Conservation (phyloP, 768 basidiomycete genomes). For the Coprinopsis marcescibilis region DNA sequence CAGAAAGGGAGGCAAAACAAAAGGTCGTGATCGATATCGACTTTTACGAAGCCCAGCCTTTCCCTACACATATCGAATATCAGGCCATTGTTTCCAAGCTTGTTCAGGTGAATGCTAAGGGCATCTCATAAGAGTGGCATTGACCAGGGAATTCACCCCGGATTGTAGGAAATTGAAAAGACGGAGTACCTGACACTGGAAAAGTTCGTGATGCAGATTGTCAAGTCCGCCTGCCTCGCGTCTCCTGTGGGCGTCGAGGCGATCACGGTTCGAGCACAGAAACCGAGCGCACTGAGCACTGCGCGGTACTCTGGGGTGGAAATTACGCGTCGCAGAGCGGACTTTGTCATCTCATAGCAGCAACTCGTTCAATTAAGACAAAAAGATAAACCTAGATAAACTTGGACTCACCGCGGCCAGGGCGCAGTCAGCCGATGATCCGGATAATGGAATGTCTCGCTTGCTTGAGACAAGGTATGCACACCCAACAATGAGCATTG, state of each 20-base stretch:
- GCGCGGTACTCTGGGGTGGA: slow-evolving; percentile 59
- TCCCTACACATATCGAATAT: slow-evolving; percentile 38
- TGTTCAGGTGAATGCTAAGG: slow-evolving; percentile 21
- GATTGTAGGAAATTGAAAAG: slow-evolving; percentile 46
- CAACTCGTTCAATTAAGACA: too few relatives aligned
- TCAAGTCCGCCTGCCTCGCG: slow-evolving; percentile 30
- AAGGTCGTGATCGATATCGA: slow-evolving; percentile 50
- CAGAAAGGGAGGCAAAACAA: slow-evolving; percentile 62
- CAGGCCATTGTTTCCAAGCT: slow-evolving; percentile 28
- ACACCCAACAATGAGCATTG: too few relatives aligned
- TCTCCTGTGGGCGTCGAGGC: slow-evolving; percentile 25
- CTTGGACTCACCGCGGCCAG: too few relatives aligned
- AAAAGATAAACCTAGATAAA: too few relatives aligned
- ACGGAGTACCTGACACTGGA: slow-evolving; percentile 58
- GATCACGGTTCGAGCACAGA: slow-evolving; percentile 53
- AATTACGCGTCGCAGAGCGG: slow-evolving; percentile 39
- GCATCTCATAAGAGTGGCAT: background rate
- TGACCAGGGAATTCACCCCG: slow-evolving; percentile 8
- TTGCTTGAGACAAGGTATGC: too few relatives aligned
- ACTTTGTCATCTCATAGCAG: too few relatives aligned
- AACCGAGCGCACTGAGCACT: slow-evolving; percentile 68
- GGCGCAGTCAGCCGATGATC: too few relatives aligned
- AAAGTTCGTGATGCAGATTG: slow-evolving; percentile 45
- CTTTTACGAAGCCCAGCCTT: slow-evolving; percentile 31
- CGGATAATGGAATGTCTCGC: too few relatives aligned